A percentile compares a stretch with the other conserved stretches of the same genome.
Evolutionary conservation across 2,329 filamentous ascomycete species (phyloP).

Genomic region (Ceratocystis ficicola): DNA sequence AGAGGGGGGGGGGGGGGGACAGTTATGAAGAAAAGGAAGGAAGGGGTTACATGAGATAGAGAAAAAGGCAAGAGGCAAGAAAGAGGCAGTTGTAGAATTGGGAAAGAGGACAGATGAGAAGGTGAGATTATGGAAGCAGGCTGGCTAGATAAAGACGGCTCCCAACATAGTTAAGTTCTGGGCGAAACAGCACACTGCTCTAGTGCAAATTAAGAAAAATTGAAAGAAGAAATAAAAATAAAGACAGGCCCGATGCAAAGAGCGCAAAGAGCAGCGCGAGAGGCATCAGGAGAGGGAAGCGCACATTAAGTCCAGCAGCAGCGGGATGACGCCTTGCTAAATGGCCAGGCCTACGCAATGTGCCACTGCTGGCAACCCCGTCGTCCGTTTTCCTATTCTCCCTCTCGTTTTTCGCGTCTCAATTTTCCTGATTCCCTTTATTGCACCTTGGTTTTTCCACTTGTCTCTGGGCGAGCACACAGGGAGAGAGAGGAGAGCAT

Average conservation of each 20-base stretch:
- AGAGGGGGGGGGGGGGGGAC: background rate
- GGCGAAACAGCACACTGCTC: no score
- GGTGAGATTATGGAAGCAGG: no score
- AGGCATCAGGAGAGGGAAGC: background rate
- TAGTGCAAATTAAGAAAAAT: background rate
- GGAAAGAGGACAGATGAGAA: no score
- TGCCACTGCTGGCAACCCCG: background rate
- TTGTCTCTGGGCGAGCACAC: background rate
- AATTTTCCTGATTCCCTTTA: background rate
- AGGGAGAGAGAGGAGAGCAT: background rate
- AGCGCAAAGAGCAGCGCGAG: no score
- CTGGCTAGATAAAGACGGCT: no score
- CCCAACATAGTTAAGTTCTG: no score
- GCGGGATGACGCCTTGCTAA: no score
- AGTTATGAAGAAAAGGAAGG: background rate
- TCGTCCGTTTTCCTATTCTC: no score
- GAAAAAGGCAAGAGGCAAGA: no score
- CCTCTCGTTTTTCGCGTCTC: background rate
- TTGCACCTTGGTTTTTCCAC: background rate
- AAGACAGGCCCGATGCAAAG: background rate
- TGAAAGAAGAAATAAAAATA: slow-evolving; percentile 9
- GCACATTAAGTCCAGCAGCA: background rate
- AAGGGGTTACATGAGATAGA: background rate
- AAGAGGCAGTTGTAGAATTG: no score
- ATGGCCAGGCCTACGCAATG: background rate